Base-by-base conservation (phyloP, 2,329 filamentous ascomycete species). In the Graphiopsis chlorocephala region DNA sequence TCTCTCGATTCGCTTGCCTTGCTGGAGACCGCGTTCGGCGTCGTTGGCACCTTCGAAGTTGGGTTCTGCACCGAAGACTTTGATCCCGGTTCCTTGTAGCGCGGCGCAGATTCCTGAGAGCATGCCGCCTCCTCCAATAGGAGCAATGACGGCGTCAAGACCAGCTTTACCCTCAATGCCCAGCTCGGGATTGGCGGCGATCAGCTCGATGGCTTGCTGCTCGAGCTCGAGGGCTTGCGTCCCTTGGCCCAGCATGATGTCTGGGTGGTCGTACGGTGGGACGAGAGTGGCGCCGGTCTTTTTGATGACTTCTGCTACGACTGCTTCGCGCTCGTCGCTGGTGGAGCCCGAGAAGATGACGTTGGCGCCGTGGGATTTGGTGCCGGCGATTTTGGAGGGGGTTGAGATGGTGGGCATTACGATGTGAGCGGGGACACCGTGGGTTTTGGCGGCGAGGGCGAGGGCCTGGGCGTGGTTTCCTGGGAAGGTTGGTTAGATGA, bases 401-500 rank as follows among this genome's bases (percentile, higher is more conserved):
- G 90, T 88, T 61, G 89, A 89, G 74, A 94, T 94, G 23, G 79
- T 76, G 0, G 93, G 93, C 93, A 97, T 97, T 65, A 97, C 88
- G 73, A 97, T 93, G 80, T 93, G 86, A 0, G 91, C 91, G 15
- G 89, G 88, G 69, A 97, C 88, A 63, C 82, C 80, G 73, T 89
- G 86, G 48, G 88, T 88, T n/a, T 82, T 82, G 2, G 93, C 92
- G 0, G 93, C 93, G 61, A 97, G 88, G 1, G 93, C 86, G 64
- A 97, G 86, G 2, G 93, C 93, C 81, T 96, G 92, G 0, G 93
- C 93, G 75, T 97, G 93, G 79, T 97, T 97, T 66, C 93, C 92
- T 93, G 38, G 12, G 38, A 17, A 33, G 35, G 5, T 20, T 63
- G 23, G 48, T n/a, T 10, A 45, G 29, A 48, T 33, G 35, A n/a